phyloP scores from a whole-genome alignment of 2,329 filamentous ascomycete genomes.

The Neonectria magnoliae region DNA sequence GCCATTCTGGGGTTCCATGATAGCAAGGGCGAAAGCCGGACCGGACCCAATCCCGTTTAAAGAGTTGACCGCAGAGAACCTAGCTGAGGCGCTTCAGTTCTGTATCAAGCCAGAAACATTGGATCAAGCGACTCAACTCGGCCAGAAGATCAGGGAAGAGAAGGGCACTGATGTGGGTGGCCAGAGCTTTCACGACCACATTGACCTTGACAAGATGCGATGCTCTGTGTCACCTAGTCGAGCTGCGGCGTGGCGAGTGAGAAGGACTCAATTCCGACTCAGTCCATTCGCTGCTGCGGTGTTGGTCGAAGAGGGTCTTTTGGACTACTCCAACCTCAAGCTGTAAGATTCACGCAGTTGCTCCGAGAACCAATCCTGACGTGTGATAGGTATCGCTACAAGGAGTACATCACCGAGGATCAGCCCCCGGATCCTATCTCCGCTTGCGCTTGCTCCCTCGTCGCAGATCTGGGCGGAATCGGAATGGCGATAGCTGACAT shows the following conservation, averaged over 20 bases:
- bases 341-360: conserved; percentile 61
- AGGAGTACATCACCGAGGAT: conserved; percentile 80
- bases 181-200: conserved; percentile 75
- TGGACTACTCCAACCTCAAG: conserved; percentile 78
- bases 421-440: conserved; percentile 84
- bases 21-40: conserved; percentile 76
- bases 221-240: conserved; percentile 75
- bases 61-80: conserved; percentile 70
- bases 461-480: conserved; percentile 85
- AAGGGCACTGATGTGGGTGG: conserved; percentile 70
- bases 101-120: conserved; percentile 70
- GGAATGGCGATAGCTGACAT: conserved; percentile 85
- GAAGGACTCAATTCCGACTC: conserved; percentile 71
- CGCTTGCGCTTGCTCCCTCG: conserved; percentile 78
- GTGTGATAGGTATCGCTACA: conserved; percentile 57
- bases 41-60: conserved; percentile 76
- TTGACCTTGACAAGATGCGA: conserved; percentile 72
- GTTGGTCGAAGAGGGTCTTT: conserved; percentile 69
- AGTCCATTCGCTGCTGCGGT: conserved; percentile 79
- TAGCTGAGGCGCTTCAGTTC: conserved; percentile 71
- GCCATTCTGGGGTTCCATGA: conserved; percentile 84
- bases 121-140: conserved; percentile 66
- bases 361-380: conserved; percentile 15
- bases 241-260: conserved; percentile 79
- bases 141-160: conserved; percentile 73